Base-by-base conservation (phyloP, 1,284 basidiomycete species). In the Puccinia polysora region DNA sequence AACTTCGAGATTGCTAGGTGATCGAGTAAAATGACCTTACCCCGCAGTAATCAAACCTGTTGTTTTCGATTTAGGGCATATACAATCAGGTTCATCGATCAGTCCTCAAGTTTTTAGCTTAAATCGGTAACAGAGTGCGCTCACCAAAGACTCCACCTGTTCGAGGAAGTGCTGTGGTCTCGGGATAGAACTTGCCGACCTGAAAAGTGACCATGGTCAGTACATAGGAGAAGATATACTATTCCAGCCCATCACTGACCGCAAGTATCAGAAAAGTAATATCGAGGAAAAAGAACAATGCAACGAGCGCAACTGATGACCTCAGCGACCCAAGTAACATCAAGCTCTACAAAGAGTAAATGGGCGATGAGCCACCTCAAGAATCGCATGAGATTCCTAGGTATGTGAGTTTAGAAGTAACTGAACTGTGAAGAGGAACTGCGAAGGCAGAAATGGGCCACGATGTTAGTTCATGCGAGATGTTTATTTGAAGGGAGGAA, bases 91-190 rank as follows among this genome's bases (percentile, higher is more conserved):
- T 23, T 59, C 38, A 28, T 4, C 18, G 49, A 47, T 28, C 32
- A 32, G 40, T 55, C 32, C 14, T 0, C 43, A 20, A 23, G 32
- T 62, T 15, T 20, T 14, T 25, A 0, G 69, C 32, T 25, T 34
- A 23, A 28, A 28, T 43, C 14, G 15, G 30, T 59, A 20, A 68
- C 47, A n/a, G 40, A 69, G 23, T 20, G 59, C 1, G 49, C 70
- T 65, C 52, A 67, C 91, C 91, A 36, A 90, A 80, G 1, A 80
- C 85, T 65, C 91, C 91, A 53, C 90, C 91, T 2, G 87, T 88
- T 76, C 85, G 88, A 78, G 77, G 75, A 23, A 78, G 73, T 2
- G 58, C 74, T 10, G 64, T 73, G 4, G 75, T 38, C 49, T 77
- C 75, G 3, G 65, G 76, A 8, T 78, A 77, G 56, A 81, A 78